Evolutionary conservation across 129 eudicot species (phyloP).

Genomic region (Saposhnikovia divaricata): DNA sequence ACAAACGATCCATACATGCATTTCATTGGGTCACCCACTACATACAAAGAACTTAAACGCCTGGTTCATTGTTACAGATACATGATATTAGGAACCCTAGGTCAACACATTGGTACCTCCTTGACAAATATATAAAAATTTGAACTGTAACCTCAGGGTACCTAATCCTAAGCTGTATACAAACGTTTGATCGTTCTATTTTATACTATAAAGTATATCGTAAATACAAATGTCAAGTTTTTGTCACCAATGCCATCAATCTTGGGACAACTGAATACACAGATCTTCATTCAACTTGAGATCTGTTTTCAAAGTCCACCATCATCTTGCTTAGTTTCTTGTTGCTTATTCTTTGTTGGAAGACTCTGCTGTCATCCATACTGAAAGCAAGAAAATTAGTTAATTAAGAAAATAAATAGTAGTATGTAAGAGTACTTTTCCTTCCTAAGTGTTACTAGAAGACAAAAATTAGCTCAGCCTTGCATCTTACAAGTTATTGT

Average conservation of each 20-base stretch:
- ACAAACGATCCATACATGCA: conserved; percentile 4
- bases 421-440: neutral
- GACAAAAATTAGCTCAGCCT: neutral
- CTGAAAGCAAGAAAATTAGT: conserved; percentile 16
- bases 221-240: neutral
- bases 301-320: conserved; percentile 45
- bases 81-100: neutral
- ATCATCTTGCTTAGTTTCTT: conserved; percentile 67
- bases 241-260: neutral
- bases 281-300: conserved; percentile 4
- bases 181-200: neutral
- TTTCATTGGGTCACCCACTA: neutral
- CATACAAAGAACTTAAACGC: neutral
- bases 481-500: neutral
- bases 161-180: conserved; percentile 1
- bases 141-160: neutral
- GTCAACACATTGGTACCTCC: neutral
- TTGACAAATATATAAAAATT: neutral
- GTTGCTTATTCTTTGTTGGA: conserved; percentile 65
- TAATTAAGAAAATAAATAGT: neutral
- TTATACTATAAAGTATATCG: neutral
- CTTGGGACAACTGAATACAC: neutral
- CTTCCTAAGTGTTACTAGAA: neutral
- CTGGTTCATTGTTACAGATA: neutral
- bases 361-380: conserved; percentile 33